phyloP scores from a whole-genome alignment of 2,329 filamentous ascomycete species.

The Cephalotrichum gorgonifer region DNA sequence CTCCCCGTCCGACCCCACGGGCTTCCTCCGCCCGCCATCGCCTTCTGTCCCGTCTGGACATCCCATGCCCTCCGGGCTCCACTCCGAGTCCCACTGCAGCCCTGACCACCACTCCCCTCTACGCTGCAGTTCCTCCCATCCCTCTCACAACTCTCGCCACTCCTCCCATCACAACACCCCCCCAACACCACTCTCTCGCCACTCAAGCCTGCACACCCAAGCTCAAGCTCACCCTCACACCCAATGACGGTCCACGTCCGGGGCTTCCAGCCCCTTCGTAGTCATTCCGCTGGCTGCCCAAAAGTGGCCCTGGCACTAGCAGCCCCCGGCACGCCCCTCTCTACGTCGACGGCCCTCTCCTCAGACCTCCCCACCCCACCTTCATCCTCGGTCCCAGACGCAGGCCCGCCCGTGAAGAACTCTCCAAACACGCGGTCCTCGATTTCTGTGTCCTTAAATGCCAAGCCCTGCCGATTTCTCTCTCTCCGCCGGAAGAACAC shows the following conservation, averaged over 20 bases:
- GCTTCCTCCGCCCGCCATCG: no score
- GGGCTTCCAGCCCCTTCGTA: constrained; percentile 11
- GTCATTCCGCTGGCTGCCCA: constrained; percentile 9
- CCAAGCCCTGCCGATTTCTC: constrained; percentile 12
- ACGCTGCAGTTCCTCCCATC: neutral
- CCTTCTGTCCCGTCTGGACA: neutral
- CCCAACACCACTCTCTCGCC: no score
- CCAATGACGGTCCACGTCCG: neutral
- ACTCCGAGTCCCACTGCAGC: neutral
- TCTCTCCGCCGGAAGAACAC: constrained; percentile 22
- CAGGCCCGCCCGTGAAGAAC: constrained; percentile 15
- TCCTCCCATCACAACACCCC: no score
- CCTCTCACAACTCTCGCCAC: no score
- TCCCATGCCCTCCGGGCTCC: no score
- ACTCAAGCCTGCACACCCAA: no score
- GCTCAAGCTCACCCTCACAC: neutral
- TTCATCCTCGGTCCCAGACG: neutral
- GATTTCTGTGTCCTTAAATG: constrained; percentile 26
- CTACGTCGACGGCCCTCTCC: constrained; percentile 1
- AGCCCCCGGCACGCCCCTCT: neutral
- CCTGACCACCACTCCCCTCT: neutral
- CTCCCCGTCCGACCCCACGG: no score
- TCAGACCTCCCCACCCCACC: neutral
- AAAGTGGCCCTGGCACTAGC: no score
- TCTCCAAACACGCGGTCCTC: constrained; percentile 29